Evolutionary conservation across 2,329 filamentous ascomycete genomes (phyloP).

Genomic region (Sclerotiophoma versabilis): DNA sequence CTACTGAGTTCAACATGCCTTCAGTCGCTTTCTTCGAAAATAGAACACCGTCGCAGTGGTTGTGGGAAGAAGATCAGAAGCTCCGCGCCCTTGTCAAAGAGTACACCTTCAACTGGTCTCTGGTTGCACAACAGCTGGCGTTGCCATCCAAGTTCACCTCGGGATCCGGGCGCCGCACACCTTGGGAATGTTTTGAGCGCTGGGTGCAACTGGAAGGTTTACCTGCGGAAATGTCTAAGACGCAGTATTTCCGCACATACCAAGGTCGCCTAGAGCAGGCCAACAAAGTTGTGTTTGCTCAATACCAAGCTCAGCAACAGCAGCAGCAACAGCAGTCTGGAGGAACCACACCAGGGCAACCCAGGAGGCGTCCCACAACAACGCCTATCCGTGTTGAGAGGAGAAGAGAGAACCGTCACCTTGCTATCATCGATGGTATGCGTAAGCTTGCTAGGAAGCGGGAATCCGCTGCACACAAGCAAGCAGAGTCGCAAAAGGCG

Average conservation of each 20-base stretch:
- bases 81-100: constrained; percentile 84
- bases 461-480: constrained; percentile 84
- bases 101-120: constrained; percentile 96
- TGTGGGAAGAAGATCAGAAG: constrained; percentile 87
- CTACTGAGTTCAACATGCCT: constrained; percentile 91
- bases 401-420: constrained; percentile 82
- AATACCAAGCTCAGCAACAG: constrained; percentile 62
- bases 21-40: constrained; percentile 89
- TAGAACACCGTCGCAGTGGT: constrained; percentile 89
- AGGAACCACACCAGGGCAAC: constrained; percentile 57
- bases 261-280: constrained; percentile 69
- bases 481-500: constrained; percentile 74
- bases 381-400: constrained; percentile 84
- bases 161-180: constrained; percentile 86
- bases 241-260: constrained; percentile 87
- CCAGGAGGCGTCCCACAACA: constrained; percentile 71
- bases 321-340: constrained; percentile 61
- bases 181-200: constrained; percentile 98
- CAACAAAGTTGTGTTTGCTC: constrained; percentile 64
- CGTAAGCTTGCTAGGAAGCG: constrained; percentile 93
- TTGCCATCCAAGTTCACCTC: constrained; percentile 80
- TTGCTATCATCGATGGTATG: constrained; percentile 93
- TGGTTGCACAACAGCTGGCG: constrained; percentile 83
- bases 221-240: constrained; percentile 92
- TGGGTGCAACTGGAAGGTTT: constrained; percentile 93